Evolutionary conservation across 2,329 filamentous ascomycete species (phyloP).

Genomic region (Trichoderma sp.): DNA sequence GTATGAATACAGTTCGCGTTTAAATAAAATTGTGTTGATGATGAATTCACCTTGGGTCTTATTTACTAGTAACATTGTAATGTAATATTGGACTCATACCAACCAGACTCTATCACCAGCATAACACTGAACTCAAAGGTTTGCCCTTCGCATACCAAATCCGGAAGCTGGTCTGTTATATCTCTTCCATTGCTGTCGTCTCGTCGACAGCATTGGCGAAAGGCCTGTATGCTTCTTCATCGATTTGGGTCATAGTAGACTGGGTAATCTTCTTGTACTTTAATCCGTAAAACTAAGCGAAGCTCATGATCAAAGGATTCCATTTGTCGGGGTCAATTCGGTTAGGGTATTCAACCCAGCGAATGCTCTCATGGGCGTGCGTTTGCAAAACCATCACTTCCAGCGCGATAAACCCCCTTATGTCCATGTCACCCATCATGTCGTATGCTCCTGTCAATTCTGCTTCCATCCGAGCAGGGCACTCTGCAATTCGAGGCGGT

Average conservation of each 20-base stretch:
- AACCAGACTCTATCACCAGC: too few relatives aligned
- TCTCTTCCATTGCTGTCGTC: too few relatives aligned
- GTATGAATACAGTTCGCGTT: too few relatives aligned
- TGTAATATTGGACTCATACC: too few relatives aligned
- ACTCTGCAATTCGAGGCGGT: neutral
- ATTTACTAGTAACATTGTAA: too few relatives aligned
- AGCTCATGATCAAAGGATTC: neutral
- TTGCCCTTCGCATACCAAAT: too few relatives aligned
- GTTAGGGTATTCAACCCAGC: neutral
- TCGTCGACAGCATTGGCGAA: neutral
- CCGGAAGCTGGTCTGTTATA: too few relatives aligned
- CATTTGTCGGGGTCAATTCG: neutral
- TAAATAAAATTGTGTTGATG: too few relatives aligned
- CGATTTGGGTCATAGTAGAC: neutral
- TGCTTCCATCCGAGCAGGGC: neutral
- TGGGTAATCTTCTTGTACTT: neutral
- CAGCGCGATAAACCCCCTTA: neutral
- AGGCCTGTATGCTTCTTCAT: neutral
- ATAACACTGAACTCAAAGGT: too few relatives aligned
- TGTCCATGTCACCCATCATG: neutral
- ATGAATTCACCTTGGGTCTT: too few relatives aligned
- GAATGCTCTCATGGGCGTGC: neutral
- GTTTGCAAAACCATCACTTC: neutral
- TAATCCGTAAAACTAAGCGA: neutral
- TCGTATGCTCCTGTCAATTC: neutral